These are phyloP conservation scores for Phyllosticta citrichinensis DNA, from an alignment of 2,329 filamentous ascomycete genomes.

Conservation along the genomic window DNA sequence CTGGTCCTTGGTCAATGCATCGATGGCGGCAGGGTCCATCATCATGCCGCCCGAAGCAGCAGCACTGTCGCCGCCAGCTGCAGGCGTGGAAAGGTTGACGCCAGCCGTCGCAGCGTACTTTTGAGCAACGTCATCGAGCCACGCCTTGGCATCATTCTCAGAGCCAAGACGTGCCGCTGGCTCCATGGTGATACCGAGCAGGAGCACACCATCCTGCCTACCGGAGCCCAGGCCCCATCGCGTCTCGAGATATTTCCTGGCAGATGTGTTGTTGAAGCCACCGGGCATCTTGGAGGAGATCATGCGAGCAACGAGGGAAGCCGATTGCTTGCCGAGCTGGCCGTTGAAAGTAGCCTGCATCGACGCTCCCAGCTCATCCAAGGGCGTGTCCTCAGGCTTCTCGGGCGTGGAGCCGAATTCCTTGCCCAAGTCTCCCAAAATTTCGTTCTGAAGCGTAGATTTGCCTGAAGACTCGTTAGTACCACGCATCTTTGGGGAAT, in stretches of 20 bases:
- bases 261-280: constrained; percentile 96
- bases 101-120: constrained; percentile 82
- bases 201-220: constrained; percentile 80
- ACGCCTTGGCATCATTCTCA: constrained; percentile 84
- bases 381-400: constrained; percentile 93
- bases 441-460: constrained; percentile 97
- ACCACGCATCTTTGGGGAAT: neutral
- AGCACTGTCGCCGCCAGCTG: constrained; percentile 60
- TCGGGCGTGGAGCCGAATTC: constrained; percentile 97
- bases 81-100: constrained; percentile 67
- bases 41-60: constrained; percentile 82
- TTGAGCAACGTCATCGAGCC: constrained; percentile 77
- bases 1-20: constrained; percentile 95
- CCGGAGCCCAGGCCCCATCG: constrained; percentile 82
- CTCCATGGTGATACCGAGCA: constrained; percentile 88
- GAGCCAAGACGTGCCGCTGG: constrained; percentile 78
- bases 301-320: constrained; percentile 82
- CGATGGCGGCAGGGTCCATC: constrained; percentile 97
- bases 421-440: constrained; percentile 92
- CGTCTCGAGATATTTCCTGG: constrained; percentile 89
- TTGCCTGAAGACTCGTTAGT: constrained; percentile 53
- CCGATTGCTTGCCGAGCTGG: constrained; percentile 92
- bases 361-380: constrained; percentile 87
- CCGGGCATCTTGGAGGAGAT: constrained; percentile 99
- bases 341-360: constrained; percentile 99